Conservation (phyloP, 208 protist genomes). For the Angomonas deanei region DNA sequence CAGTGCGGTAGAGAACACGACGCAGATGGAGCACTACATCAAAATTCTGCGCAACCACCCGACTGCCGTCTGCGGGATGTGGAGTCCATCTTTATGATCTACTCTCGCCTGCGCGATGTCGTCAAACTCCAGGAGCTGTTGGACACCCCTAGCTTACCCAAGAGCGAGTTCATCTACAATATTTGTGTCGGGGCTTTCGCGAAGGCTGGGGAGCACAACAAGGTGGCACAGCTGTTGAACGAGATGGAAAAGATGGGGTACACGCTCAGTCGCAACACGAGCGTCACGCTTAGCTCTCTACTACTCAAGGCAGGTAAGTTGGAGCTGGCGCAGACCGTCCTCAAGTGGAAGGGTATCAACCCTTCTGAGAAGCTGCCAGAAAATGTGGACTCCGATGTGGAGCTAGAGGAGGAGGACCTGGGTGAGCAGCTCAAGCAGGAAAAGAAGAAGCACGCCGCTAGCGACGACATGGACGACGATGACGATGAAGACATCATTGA, state of each 20-base stretch:
- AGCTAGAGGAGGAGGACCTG: neutral
- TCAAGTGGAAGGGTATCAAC: conserved; percentile 75
- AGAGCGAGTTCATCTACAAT: conserved; percentile 80
- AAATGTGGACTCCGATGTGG: neutral
- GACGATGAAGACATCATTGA: conserved; percentile 7
- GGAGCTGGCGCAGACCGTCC: conserved; percentile 80
- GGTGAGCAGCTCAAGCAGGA: neutral
- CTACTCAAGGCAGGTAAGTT: conserved; percentile 86
- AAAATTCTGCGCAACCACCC: conserved; percentile 60
- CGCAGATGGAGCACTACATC: conserved; percentile 79
- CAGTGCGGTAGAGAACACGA: conserved; percentile 53
- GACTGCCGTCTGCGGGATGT: conserved; percentile 69
- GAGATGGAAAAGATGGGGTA: conserved; percentile 78
- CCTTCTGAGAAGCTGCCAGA: conserved; percentile 1
- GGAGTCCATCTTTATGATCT: conserved; percentile 82
- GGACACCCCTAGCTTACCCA: conserved; percentile 54
- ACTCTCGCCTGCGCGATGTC: conserved; percentile 72
- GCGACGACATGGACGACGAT: neutral
- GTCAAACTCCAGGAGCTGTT: conserved; percentile 82
- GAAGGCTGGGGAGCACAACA: conserved; percentile 75
- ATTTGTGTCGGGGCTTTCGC: conserved; percentile 81
- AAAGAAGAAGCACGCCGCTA: conserved; percentile 4
- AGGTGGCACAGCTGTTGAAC: conserved; percentile 69
- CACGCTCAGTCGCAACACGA: conserved; percentile 70
- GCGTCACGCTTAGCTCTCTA: conserved; percentile 79